phyloP scores from a whole-genome alignment of 176 grass and related monocot genomes.

The Carex kokanica region DNA sequence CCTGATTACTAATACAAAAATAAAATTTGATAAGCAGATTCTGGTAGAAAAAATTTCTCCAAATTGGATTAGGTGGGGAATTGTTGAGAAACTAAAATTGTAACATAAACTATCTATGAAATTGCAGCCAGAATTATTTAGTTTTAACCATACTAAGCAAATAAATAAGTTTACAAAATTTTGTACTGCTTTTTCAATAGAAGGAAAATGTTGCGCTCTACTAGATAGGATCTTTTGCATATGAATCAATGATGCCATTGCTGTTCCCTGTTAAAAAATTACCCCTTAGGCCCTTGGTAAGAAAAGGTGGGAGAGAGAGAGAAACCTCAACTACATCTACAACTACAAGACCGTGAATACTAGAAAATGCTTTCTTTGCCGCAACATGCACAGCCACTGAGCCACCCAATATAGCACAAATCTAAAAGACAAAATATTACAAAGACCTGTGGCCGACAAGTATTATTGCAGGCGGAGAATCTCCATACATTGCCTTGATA shows the following conservation, averaged over 20 bases:
- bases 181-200: conserved; percentile 89
- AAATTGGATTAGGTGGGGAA: background rate
- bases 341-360: conserved; percentile 84
- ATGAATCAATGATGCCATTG: conserved; percentile 87
- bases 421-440: conserved; percentile 1
- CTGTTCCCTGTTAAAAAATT: conserved; percentile 71
- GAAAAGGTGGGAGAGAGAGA: background rate
- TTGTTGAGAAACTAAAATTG: background rate
- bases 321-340: conserved; percentile 93
- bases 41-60: background rate
- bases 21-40: conserved; percentile 9
- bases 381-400: conserved; percentile 92
- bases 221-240: conserved; percentile 94
- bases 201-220: conserved; percentile 69
- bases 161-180: conserved; percentile 11
- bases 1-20: background rate
- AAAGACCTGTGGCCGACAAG: conserved; percentile 91
- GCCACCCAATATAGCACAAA: conserved; percentile 53
- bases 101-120: background rate
- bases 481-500: conserved; percentile 67
- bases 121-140: background rate
- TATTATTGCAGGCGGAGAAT: conserved; percentile 86
- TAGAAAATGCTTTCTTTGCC: conserved; percentile 58
- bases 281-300: background rate
- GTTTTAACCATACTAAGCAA: conserved; percentile 7